A percentile compares a stretch with the other conserved stretches of the same genome.
Conservation (phyloP, 2,329 filamentous ascomycete genomes). For the Colletotrichum cordylinicola region DNA sequence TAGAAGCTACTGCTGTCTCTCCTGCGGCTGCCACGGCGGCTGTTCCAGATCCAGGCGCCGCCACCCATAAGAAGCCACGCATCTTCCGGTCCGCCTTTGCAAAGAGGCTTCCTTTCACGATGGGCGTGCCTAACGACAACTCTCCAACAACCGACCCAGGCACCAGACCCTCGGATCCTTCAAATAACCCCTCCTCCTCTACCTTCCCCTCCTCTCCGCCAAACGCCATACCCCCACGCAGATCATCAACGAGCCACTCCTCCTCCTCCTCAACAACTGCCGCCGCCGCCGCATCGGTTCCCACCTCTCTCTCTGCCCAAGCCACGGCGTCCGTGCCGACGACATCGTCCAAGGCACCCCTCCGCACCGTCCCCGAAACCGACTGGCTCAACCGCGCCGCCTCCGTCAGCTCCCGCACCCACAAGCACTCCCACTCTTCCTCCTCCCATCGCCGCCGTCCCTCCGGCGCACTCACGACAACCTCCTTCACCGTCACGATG, state of each 20-base stretch:
- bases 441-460: slow-evolving; percentile 6
- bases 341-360: slow-evolving; percentile 42
- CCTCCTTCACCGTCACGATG: slow-evolving; percentile 41
- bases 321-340: slow-evolving; percentile 24
- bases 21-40: neutral
- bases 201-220: slow-evolving; percentile 46
- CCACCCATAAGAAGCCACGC: slow-evolving; percentile 11
- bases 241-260: slow-evolving; percentile 61
- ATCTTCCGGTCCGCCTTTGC: neutral
- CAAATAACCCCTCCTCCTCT: slow-evolving; percentile 19
- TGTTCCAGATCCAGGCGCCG: neutral
- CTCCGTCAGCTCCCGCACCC: slow-evolving; percentile 34
- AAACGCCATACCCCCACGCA: slow-evolving; percentile 74
- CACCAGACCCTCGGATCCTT: slow-evolving; percentile 1
- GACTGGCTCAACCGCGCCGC: slow-evolving; percentile 55
- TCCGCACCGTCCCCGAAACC: slow-evolving; percentile 64
- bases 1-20: neutral
- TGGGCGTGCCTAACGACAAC: slow-evolving; percentile 1
- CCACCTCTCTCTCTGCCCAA: neutral
- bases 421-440: slow-evolving; percentile 6
- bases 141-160: slow-evolving; percentile 10
- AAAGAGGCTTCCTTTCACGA: slow-evolving; percentile 8
- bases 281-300: neutral
- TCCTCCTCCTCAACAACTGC: slow-evolving; percentile 30
- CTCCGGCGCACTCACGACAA: slow-evolving; percentile 25